Evolutionary conservation across 208 protist genomes (phyloP).

Genomic region (Zelonia costaricensis): DNA sequence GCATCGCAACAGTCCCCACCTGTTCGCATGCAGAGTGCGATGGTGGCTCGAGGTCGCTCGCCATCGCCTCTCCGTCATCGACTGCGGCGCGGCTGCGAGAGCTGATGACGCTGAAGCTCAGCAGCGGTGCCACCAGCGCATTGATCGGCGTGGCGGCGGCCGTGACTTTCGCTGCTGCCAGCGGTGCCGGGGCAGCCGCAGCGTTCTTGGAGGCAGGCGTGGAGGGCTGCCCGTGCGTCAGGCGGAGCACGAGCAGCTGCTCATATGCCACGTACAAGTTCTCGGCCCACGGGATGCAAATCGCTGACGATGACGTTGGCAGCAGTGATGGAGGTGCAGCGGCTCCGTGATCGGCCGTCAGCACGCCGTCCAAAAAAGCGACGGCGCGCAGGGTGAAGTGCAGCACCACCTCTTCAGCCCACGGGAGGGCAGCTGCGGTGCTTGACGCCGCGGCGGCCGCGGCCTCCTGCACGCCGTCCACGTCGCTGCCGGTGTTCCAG

Average conservation of each 20-base stretch:
- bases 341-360: too few species aligned
- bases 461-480: neutral
- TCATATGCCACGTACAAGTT: conserved; percentile 12
- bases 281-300: conserved; percentile 4
- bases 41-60: too few species aligned
- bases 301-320: too few species aligned
- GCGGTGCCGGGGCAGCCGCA: neutral
- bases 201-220: neutral
- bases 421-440: neutral
- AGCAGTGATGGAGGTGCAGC: too few species aligned
- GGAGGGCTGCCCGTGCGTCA: neutral
- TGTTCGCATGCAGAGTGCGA: too few species aligned
- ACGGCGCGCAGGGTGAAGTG: conserved; percentile 1
- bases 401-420: conserved; percentile 9
- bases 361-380: neutral
- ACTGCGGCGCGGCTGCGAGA: neutral
- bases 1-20: too few species aligned
- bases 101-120: conserved; percentile 1
- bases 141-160: neutral
- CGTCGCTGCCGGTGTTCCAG: neutral
- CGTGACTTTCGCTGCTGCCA: too few species aligned
- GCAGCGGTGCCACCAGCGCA: conserved; percentile 7
- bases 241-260: conserved; percentile 9
- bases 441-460: neutral
- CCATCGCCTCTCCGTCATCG: neutral